A percentile compares a stretch with the other conserved stretches of the same genome.
Evolutionary conservation across 306 rosid genomes (phyloP).

Genomic region (Rosa rugosa): DNA sequence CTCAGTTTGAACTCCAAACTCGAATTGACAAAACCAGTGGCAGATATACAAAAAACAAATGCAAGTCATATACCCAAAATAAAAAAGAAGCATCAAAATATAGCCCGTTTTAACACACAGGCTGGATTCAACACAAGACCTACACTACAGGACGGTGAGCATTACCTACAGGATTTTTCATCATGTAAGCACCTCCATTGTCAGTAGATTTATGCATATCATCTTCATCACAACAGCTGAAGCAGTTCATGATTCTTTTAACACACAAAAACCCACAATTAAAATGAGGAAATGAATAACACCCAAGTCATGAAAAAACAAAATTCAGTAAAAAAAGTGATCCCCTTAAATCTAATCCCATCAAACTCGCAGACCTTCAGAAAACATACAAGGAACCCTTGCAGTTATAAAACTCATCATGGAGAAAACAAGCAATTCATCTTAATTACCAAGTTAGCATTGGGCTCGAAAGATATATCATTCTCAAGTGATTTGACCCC

Average conservation of each 20-base stretch:
- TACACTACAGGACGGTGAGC: neutral
- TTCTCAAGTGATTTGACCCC: too few relatives aligned
- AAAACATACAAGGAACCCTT: too few relatives aligned
- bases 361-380: too few relatives aligned
- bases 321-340: too few relatives aligned
- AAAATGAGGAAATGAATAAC: too few relatives aligned
- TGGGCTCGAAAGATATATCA: too few relatives aligned
- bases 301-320: too few relatives aligned
- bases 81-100: neutral
- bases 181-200: slow-evolving; percentile 53
- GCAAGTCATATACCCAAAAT: neutral
- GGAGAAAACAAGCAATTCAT: too few relatives aligned
- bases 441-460: too few relatives aligned
- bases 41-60: slow-evolving; percentile 8
- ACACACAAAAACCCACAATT: too few relatives aligned
- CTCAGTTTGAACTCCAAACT: slow-evolving; percentile 14
- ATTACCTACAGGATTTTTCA: slow-evolving; percentile 62
- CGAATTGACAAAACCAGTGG: neutral
- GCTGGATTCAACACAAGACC: slow-evolving; percentile 1
- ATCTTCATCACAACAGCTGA: slow-evolving; percentile 72
- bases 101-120: neutral
- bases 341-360: too few relatives aligned
- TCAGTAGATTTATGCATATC: slow-evolving; percentile 54
- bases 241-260: slow-evolving; percentile 52
- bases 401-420: too few relatives aligned